Evolutionary conservation across 1,284 basidiomycete species (phyloP).

Genomic region (Athelia psychrophila): DNA sequence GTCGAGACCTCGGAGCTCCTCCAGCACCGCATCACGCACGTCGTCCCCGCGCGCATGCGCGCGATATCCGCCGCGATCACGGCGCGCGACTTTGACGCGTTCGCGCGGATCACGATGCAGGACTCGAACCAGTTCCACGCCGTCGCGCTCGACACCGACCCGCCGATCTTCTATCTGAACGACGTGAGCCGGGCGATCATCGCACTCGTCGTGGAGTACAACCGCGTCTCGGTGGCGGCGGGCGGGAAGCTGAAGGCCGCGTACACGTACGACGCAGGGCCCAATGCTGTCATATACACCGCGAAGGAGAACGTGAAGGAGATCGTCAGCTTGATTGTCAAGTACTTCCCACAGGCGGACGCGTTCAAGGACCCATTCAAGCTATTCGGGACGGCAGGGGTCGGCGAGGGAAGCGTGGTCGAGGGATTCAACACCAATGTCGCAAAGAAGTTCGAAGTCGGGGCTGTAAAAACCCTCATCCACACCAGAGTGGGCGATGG

Average conservation of each 20-base stretch:
- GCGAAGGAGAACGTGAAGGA: slow-evolving; percentile 74
- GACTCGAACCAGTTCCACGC: slow-evolving; percentile 99
- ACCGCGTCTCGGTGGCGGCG: slow-evolving; percentile 70
- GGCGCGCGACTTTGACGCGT: slow-evolving; percentile 81
- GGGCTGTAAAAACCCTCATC: slow-evolving; percentile 84
- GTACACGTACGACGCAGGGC: slow-evolving; percentile 98
- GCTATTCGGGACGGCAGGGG: slow-evolving; percentile 46
- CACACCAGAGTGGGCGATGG: slow-evolving; percentile 93
- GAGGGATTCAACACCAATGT: slow-evolving; percentile 80
- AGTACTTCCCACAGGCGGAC: slow-evolving; percentile 81
- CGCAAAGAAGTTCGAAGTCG: slow-evolving; percentile 68
- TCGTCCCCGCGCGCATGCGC: slow-evolving; percentile 89
- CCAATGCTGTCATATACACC: slow-evolving; percentile 98
- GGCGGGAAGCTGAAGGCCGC: slow-evolving; percentile 79
- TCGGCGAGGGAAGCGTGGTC: slow-evolving; percentile 44
- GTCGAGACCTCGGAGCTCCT: slow-evolving; percentile 91
- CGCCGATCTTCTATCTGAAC: slow-evolving; percentile 99
- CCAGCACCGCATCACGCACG: slow-evolving; percentile 82
- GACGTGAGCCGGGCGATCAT: slow-evolving; percentile 90
- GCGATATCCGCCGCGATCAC: slow-evolving; percentile 81
- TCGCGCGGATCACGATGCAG: slow-evolving; percentile 92
- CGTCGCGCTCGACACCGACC: slow-evolving; percentile 93
- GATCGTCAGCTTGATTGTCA: slow-evolving; percentile 72
- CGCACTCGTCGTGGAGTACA: slow-evolving; percentile 88
- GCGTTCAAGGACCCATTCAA: slow-evolving; percentile 76